A percentile compares a stretch with the other conserved stretches of the same genome.
Evolutionary conservation across 352 stramenopile species (phyloP).

Genomic region (Phytophthora cactorum): DNA sequence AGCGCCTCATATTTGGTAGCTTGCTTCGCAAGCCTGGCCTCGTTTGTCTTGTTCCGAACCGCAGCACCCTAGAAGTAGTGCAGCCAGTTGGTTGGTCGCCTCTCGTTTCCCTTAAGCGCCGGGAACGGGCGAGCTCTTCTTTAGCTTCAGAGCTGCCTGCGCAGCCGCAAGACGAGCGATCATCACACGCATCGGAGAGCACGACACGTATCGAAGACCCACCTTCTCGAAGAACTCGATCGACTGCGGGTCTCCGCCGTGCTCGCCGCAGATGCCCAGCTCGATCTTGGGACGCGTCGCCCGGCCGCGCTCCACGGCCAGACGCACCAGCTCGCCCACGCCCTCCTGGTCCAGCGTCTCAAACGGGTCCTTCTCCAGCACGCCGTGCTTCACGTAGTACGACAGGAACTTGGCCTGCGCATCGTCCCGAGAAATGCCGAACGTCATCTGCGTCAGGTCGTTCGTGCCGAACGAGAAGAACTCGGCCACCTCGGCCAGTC

Average conservation of each 20-base stretch:
- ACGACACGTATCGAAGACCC: constrained; percentile 27
- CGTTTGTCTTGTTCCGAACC: constrained; percentile 2
- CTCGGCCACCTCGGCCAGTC: constrained; percentile 32
- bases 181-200: constrained; percentile 35
- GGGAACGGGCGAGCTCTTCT: constrained; percentile 29
- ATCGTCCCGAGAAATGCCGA: constrained; percentile 32
- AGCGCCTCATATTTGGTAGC: constrained; percentile 20
- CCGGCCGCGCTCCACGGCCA: constrained; percentile 25
- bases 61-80: constrained; percentile 5
- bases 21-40: constrained; percentile 18
- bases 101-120: constrained; percentile 5
- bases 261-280: constrained; percentile 21
- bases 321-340: constrained; percentile 30
- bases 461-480: constrained; percentile 38
- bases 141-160: constrained; percentile 30
- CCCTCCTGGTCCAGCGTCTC: constrained; percentile 38
- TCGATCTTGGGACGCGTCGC: constrained; percentile 24
- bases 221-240: constrained; percentile 39
- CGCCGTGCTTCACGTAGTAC: constrained; percentile 29
- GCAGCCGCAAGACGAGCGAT: constrained; percentile 35
- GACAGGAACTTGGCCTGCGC: constrained; percentile 37
- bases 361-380: constrained; percentile 38
- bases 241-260: constrained; percentile 29
- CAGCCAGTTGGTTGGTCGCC: background rate
- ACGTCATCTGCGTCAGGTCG: constrained; percentile 36